These are phyloP conservation scores for Saccharomycopsis crataegensis DNA, from an alignment of 1,139 yeast genomes.

Conservation along the genomic window DNA sequence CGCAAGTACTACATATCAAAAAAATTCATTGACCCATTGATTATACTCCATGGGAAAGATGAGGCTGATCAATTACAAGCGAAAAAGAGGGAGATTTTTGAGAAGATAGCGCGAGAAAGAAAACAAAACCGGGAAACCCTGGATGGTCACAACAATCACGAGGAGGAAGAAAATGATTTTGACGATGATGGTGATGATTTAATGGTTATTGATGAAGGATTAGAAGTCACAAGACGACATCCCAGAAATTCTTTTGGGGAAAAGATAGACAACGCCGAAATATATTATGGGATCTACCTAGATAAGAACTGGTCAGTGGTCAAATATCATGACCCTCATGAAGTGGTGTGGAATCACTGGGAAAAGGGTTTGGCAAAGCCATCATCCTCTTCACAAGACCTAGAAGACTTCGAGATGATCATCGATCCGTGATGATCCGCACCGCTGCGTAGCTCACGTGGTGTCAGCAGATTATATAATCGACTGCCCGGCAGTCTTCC, in stretches of 20 bases:
- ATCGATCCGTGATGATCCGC: too few relatives aligned
- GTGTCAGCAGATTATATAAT: too few relatives aligned
- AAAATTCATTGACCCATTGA: conserved; percentile 11
- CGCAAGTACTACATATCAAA: conserved; percentile 9
- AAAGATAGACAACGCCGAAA: conserved; percentile 5
- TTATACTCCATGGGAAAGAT: background rate
- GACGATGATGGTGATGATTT: conserved; percentile 3
- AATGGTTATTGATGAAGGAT: conserved; percentile 13
- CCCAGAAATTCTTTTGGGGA: background rate
- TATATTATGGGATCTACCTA: conserved; percentile 13
- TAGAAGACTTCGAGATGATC: too few relatives aligned
- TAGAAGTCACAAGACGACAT: background rate
- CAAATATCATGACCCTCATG: conserved; percentile 5
- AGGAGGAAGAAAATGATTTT: background rate
- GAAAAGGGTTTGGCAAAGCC: conserved; percentile 1
- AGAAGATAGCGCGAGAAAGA: conserved; percentile 3
- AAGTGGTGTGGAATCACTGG: conserved; percentile 1
- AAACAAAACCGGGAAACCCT: background rate
- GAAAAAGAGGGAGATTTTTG: background rate
- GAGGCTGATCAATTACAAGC: background rate
- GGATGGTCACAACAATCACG: background rate
- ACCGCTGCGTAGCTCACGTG: too few relatives aligned
- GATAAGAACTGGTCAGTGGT: conserved; percentile 6
- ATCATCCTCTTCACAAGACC: too few relatives aligned
- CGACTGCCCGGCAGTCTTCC: too few relatives aligned